Conservation (phyloP, 768 basidiomycete genomes). For the Dendrothele bispora region DNA sequence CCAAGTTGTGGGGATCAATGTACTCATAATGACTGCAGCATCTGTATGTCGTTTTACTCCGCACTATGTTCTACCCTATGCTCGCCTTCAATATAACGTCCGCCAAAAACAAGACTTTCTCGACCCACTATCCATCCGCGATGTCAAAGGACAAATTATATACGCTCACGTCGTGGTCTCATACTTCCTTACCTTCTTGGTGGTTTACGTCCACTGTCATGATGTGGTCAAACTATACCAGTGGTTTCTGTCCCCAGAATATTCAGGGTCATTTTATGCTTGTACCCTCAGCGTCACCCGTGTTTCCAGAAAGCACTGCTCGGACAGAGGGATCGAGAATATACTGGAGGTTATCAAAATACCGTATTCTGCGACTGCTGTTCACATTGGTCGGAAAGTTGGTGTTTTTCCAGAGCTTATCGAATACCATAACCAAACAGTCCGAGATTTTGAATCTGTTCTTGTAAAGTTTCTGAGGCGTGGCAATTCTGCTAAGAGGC, state of each 20-base stretch:
- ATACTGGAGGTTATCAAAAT: constrained; percentile 74
- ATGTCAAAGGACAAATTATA: constrained; percentile 68
- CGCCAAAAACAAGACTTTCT: constrained; percentile 61
- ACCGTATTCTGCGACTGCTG: constrained; percentile 88
- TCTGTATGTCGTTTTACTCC: too few relatives aligned
- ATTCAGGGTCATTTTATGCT: constrained; percentile 88
- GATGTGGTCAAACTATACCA: constrained; percentile 71
- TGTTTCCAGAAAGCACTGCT: constrained; percentile 79
- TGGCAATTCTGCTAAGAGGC: constrained; percentile 77
- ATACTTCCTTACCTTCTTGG: constrained; percentile 75
- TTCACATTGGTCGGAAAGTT: constrained; percentile 87
- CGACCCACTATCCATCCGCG: constrained; percentile 82
- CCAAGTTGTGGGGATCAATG: too few relatives aligned
- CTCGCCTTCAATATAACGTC: too few relatives aligned
- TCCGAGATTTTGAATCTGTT: constrained; percentile 83
- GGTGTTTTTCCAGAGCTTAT: constrained; percentile 88
- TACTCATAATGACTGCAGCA: too few relatives aligned
- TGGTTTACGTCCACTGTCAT: constrained; percentile 73
- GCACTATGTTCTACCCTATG: too few relatives aligned
- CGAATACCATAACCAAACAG: constrained; percentile 87
- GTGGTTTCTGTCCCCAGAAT: constrained; percentile 91
- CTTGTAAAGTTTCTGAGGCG: constrained; percentile 89
- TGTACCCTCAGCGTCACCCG: constrained; percentile 82
- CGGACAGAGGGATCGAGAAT: constrained; percentile 77
- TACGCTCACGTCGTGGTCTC: constrained; percentile 83